Evolutionary conservation across 164 flowering plant genomes (phyloP), one percentile per base, ranked within the genome.

Genomic region (Dillenia suffruticosa): DNA sequence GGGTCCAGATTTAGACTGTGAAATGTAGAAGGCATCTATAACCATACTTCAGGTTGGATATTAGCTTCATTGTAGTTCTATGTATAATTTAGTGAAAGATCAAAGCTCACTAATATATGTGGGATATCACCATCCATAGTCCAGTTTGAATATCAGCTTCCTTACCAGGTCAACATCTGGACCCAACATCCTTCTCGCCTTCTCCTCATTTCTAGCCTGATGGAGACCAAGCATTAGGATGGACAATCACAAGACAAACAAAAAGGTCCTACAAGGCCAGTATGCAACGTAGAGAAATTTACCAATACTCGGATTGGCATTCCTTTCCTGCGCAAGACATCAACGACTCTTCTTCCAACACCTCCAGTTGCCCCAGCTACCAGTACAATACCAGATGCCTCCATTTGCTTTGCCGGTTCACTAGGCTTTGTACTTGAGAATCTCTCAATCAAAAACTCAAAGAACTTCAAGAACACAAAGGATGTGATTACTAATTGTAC

Each of bases 311-410:
- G 81, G 61, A 89, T 90, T 0, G 90, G 90, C 15, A 81, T 62
- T 51, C 97, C 95, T 73, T 85, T 89, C 56, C 80, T 82, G 59
- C 83, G 77, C 63, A 90, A 69, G 61, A 83, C 68, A 63, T 89
- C 84, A 55, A 94, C 93, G n/a, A 89, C 96, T 62, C 98, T 84
- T 76, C 91, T 72, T 17, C 98, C 98, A 44, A 94, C 98, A 63
- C 98, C 98, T 57, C 98, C 98, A 53, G 97, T 90, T 32, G 90
- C 98, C 72, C 98, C 98, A 67, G 85, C 84, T 8, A 94, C 98
- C 12, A 94, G 76, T 47, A 86, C 61, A 11, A 84, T 70, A 17
- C 86, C 93, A 58, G 90, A 79, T 63, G 83, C 71, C 67, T 74
- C 85, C 97, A 89, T 89, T 51, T 68, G 54, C 62, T 77, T 83